These are phyloP conservation scores for Chimonanthus praecox DNA, from an alignment of 164 flowering plant genomes.

Conservation along the genomic window DNA sequence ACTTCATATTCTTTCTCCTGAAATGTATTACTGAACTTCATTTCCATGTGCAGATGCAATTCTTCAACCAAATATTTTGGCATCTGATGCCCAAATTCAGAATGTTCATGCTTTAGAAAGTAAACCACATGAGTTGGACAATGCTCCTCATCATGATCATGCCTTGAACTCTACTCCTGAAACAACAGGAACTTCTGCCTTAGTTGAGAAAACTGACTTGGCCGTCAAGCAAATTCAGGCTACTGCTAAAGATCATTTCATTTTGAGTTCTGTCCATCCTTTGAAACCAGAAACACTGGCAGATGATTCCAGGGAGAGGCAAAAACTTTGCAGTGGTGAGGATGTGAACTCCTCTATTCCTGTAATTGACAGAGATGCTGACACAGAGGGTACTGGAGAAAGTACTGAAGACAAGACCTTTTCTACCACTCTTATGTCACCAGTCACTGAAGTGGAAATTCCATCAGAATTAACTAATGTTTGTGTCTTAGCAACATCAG, in stretches of 20 bases:
- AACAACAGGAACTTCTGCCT: not conserved
- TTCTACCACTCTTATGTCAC: not conserved
- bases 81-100: slow-evolving; percentile 9
- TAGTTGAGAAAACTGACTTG: slow-evolving; percentile 12
- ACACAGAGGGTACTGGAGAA: slow-evolving; percentile 9
- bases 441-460: slow-evolving; percentile 6
- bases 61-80: slow-evolving; percentile 4
- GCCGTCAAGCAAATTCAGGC: slow-evolving; percentile 3
- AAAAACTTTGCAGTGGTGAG: not conserved
- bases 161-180: slow-evolving; percentile 6
- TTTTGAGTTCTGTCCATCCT: not conserved
- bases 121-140: slow-evolving; percentile 2
- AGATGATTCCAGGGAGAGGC: slow-evolving; percentile 11
- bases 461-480: not conserved
- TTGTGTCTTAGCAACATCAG: not conserved
- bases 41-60: slow-evolving; percentile 15
- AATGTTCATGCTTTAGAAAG: slow-evolving; percentile 13
- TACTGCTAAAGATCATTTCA: not conserved
- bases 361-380: slow-evolving; percentile 7
- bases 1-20: not conserved
- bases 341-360: slow-evolving; percentile 2
- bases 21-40: not conserved
- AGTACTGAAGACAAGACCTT: slow-evolving; percentile 4
- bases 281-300: slow-evolving; percentile 4
- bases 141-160: slow-evolving; percentile 1